Base-by-base conservation (phyloP, 805 yeast genomes). In the Ogataea sp. region DNA sequence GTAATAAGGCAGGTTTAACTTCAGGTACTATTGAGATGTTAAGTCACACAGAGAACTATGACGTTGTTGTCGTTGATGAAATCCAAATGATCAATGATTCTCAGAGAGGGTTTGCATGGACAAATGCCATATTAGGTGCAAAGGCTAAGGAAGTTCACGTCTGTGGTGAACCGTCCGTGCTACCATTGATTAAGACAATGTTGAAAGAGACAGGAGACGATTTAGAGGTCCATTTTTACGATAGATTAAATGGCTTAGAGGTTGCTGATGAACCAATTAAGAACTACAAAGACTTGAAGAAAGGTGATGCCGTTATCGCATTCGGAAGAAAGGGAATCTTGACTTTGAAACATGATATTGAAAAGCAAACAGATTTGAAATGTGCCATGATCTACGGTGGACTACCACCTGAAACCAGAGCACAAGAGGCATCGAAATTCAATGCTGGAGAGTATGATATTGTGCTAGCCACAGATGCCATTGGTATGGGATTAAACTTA, bases 341-440 rank as follows among this genome's bases (percentile, higher is more conserved):
- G 44, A 75, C 75, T 37, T 59, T 77, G 46, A 86, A 89, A 53
- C 72, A 80, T 31, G 62, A 67, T 40, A 82, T 93, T 41, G 96
- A 89, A 54, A 61, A 61, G 32, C 55, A 58, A 7, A 81, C 94
- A 0, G 60, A 71, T 8, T 55, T 75, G 26, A 79, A 73, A 53
- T 94, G 90, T 40, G 95, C 95, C 1, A 88, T 93, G 2, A 80
- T 93, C 24, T 93, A 93, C 55, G 99, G 99, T 18, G 89, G 95
- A 0, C 65, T 93, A 33, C 99, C 99, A 0, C 95, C 97, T 1
- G 97, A 93, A 55, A 86, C 90, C 0, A 73, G 99, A 48, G 76
- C 87, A 3, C 76, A 77, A 47, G 96, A 93, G 53, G 95, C 97
- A 0, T 58, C 65, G 23, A 67, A 73, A 35, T 93, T 93, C 59